Percentiles rank a stretch among this genome's conserved stretches.
Evolutionary conservation across 73 alveolate species (phyloP).

Genomic region (Paraurostyla sp.): DNA sequence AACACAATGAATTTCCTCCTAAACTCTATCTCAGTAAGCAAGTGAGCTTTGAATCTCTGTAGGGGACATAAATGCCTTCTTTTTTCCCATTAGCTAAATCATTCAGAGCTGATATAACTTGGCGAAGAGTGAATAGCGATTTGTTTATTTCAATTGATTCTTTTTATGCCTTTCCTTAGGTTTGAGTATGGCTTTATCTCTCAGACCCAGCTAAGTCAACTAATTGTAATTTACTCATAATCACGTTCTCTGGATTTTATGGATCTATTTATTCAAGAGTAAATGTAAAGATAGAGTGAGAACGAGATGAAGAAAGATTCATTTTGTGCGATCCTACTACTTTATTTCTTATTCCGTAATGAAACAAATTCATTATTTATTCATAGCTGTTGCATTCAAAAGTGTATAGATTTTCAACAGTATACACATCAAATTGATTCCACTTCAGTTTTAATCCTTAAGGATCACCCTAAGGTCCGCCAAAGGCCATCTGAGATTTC

Average conservation of each 20-base stretch:
- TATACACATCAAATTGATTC: slow-evolving; percentile 72
- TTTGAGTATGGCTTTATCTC: slow-evolving; percentile 85
- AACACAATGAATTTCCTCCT: slow-evolving; percentile 93
- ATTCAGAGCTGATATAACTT: slow-evolving; percentile 88
- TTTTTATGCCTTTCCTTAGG: slow-evolving; percentile 86
- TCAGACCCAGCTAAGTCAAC: slow-evolving; percentile 99
- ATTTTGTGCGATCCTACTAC: slow-evolving; percentile 91
- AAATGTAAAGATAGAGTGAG: slow-evolving; percentile 93
- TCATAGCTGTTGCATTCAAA: slow-evolving; percentile 70
- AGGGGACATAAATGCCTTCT: slow-evolving; percentile 81
- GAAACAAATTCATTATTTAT: slow-evolving; percentile 71
- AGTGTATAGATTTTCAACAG: slow-evolving; percentile 80
- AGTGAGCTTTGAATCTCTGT: slow-evolving; percentile 93
- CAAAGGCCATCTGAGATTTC: slow-evolving; percentile 10
- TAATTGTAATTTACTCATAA: slow-evolving; percentile 88
- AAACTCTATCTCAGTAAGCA: slow-evolving; percentile 89
- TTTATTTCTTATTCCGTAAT: slow-evolving; percentile 85
- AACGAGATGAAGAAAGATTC: slow-evolving; percentile 88
- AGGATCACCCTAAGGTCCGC: slow-evolving; percentile 27
- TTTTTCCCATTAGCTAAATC: slow-evolving; percentile 74
- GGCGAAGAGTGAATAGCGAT: slow-evolving; percentile 93
- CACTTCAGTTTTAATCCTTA: slow-evolving; percentile 73
- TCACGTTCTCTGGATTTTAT: slow-evolving; percentile 84
- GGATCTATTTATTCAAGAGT: slow-evolving; percentile 83
- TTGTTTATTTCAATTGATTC: slow-evolving; percentile 98